These are phyloP conservation scores for Wakefieldia striispora DNA, from an alignment of 768 basidiomycete genomes.

Conservation along the genomic window DNA sequence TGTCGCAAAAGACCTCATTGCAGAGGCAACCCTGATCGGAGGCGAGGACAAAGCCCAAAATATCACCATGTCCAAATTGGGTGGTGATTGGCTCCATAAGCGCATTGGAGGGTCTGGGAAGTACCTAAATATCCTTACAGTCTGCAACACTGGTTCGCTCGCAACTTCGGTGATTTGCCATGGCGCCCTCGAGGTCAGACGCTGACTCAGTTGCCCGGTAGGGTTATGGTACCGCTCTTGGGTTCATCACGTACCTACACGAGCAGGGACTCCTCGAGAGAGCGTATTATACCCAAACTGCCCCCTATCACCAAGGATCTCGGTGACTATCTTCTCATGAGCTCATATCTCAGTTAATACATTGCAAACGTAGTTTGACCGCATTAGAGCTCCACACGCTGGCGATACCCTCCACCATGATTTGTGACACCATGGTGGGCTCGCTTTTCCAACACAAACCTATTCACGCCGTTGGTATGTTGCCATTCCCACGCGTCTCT, in stretches of 20 bases:
- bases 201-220: slow-evolving; percentile 29
- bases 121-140: slow-evolving; percentile 80
- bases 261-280: slow-evolving; percentile 72
- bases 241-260: slow-evolving; percentile 87
- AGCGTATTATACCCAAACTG: slow-evolving; percentile 92
- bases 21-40: slow-evolving; percentile 72
- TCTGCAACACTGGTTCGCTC: slow-evolving; percentile 96
- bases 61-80: slow-evolving; percentile 78
- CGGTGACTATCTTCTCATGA: slow-evolving; percentile 39
- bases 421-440: slow-evolving; percentile 97
- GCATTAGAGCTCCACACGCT: slow-evolving; percentile 86
- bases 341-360: background rate
- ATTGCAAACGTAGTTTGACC: slow-evolving; percentile 58
- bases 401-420: slow-evolving; percentile 84
- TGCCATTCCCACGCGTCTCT: background rate
- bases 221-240: slow-evolving; percentile 96
- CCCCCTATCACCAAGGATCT: slow-evolving; percentile 93
- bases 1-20: slow-evolving; percentile 58
- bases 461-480: slow-evolving; percentile 76
- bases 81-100: slow-evolving; percentile 81
- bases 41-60: slow-evolving; percentile 88
- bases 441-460: slow-evolving; percentile 85
- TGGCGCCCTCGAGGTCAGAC: background rate
- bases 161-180: slow-evolving; percentile 72
- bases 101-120: slow-evolving; percentile 34